Conservation (phyloP, 139 green algal species). For the Chlamydomonas sp. region DNA sequence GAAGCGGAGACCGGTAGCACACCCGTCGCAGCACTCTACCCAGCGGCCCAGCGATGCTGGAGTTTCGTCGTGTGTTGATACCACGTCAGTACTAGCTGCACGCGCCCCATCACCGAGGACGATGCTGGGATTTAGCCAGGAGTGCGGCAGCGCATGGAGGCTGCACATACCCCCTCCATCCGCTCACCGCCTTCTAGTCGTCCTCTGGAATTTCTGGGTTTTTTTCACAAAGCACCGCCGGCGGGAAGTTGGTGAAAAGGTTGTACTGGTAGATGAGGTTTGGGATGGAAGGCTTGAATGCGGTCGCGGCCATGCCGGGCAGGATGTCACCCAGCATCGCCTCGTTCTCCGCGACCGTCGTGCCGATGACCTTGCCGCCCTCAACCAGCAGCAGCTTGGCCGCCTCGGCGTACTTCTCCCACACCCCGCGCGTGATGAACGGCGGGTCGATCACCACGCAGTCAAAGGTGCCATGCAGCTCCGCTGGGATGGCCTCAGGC, state of each 20-base stretch:
- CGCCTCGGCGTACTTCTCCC: slow-evolving; percentile 53
- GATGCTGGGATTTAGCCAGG: no score
- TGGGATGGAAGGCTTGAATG: slow-evolving; percentile 64
- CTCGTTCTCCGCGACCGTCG: slow-evolving; percentile 60
- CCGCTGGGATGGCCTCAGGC: slow-evolving; percentile 36
- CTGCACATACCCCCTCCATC: no score
- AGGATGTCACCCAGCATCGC: slow-evolving; percentile 45
- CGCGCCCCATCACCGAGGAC: no score
- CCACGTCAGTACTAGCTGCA: no score
- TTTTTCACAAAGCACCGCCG: slow-evolving; percentile 15
- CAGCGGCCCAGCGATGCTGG: no score
- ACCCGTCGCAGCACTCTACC: no score
- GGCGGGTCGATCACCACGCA: slow-evolving; percentile 55
- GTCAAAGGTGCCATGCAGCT: slow-evolving; percentile 57
- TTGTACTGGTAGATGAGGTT: slow-evolving; percentile 67
- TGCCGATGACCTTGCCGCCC: slow-evolving; percentile 50
- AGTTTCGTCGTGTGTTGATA: no score
- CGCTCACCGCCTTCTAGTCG: no score
- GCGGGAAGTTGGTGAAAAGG: slow-evolving; percentile 51
- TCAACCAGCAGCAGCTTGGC: slow-evolving; percentile 44
- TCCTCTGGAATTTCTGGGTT: slow-evolving; percentile 36
- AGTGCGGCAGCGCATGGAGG: no score
- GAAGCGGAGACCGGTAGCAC: no score
- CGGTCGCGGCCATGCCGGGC: slow-evolving; percentile 15
- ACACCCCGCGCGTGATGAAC: slow-evolving; percentile 70